Base-by-base conservation (phyloP, 176 grass and related monocot genomes). In the Eragrostis curvula region DNA sequence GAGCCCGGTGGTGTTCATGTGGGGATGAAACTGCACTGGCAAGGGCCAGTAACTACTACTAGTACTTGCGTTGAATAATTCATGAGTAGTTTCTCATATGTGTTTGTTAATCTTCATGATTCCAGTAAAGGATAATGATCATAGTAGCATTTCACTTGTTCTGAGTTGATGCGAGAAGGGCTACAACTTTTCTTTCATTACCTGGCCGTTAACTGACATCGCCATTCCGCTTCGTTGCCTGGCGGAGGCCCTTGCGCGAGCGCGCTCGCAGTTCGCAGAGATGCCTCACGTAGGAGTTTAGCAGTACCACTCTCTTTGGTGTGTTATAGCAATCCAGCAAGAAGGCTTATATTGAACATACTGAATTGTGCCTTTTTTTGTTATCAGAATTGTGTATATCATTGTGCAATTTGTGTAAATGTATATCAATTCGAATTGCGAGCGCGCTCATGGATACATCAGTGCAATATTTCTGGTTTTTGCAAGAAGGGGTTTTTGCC, bases 1-100 rank as follows among this genome's bases (percentile, higher is more conserved):
- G 78, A 90, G 81, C 25, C 85, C 88, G 5, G 88, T 88, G 8
- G 88, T 76, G 64, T 83, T 90, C 67, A 80, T 88, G 39, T 85
- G 87, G 84, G 63, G 51, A 27, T 52, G 53, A 48, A 5, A 2
- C 32, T 25, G 45, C 36, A 27, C 0, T 21, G 24, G 21, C 7
- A 45, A 9, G 40, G 44, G 2, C n/a, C 23, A 17, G 23, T 48
- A n/a, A n/a, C n/a, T n/a, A n/a, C n/a, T n/a, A n/a, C n/a, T n/a
- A n/a, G 8, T 49, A 8, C 13, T 28, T 5, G 20, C 2, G 10
- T 13, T 12, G 51, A 59, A 44, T 42, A 43, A 59, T 8, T 13
- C 45, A 44, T 44, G 28, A 58, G 25, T 7, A 46, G 25, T 4
- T n/a, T n/a, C n/a, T 44, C 0, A 43, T 8, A 12, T 2, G 67